Percentiles rank a stretch among this genome's conserved stretches.
Conservation (phyloP, 2,329 filamentous ascomycete genomes). For the Xylaria hypoxylon region DNA sequence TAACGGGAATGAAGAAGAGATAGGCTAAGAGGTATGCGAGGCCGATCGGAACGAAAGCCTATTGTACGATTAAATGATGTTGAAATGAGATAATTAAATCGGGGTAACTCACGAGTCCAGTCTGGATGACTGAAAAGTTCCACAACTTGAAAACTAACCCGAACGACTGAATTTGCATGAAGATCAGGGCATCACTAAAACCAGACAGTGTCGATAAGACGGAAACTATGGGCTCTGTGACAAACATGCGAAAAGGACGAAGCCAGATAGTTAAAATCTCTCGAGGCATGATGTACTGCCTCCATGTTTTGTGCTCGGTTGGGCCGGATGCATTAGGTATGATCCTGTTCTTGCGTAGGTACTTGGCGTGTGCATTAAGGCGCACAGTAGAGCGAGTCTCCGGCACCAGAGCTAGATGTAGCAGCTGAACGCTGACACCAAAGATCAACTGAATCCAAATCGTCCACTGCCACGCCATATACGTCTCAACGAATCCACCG, state of each 20-base stretch:
- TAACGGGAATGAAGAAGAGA: constrained; percentile 66
- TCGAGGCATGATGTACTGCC: constrained; percentile 54
- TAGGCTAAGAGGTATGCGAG: constrained; percentile 70
- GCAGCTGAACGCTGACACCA: constrained; percentile 63
- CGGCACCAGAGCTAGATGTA: constrained; percentile 66
- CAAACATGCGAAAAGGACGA: constrained; percentile 72
- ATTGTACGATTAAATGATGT: constrained; percentile 31
- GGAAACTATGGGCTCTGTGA: constrained; percentile 71
- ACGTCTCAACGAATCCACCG: constrained; percentile 63
- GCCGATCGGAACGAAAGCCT: constrained; percentile 59
- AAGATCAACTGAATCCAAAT: constrained; percentile 73
- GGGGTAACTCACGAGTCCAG: constrained; percentile 45
- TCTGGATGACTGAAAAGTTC: constrained; percentile 60
- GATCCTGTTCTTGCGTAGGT: constrained; percentile 61
- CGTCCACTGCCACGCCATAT: constrained; percentile 67
- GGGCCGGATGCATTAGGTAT: constrained; percentile 57
- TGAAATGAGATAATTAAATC: background rate
- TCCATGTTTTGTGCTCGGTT: constrained; percentile 59
- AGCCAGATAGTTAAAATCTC: constrained; percentile 63
- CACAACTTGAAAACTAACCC: constrained; percentile 69
- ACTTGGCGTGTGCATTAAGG: constrained; percentile 68
- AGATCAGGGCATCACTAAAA: constrained; percentile 73
- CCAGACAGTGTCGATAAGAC: constrained; percentile 69
- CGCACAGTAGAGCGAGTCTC: constrained; percentile 70
- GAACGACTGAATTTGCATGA: constrained; percentile 74